Conservation (phyloP, 176 grass and related monocot genomes). For the Ensete ventricosum region DNA sequence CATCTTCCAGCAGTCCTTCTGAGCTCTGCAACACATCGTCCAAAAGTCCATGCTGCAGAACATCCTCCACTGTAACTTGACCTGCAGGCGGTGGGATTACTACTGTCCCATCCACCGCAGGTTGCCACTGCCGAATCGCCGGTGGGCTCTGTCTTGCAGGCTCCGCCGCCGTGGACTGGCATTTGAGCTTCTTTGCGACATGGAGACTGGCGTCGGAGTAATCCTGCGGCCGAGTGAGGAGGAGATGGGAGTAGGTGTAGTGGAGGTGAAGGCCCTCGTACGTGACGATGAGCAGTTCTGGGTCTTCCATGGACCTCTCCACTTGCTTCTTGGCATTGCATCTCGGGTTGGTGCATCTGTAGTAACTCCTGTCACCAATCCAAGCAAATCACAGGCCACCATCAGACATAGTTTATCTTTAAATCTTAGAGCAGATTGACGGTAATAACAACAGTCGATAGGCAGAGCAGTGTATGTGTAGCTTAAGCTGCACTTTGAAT, state of each 20-base stretch:
- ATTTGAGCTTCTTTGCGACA: conserved; percentile 5
- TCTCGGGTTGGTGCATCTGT: conserved; percentile 11
- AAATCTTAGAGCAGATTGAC: neutral
- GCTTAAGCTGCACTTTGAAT: neutral
- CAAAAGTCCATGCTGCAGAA: no score
- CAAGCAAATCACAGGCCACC: neutral
- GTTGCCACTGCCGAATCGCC: neutral
- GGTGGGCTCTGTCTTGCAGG: neutral
- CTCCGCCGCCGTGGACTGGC: neutral
- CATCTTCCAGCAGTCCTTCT: conserved; percentile 14
- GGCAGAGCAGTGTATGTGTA: neutral
- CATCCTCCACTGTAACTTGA: neutral
- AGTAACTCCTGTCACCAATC: conserved; percentile 4
- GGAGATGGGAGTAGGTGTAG: conserved; percentile 12
- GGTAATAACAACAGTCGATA: no score
- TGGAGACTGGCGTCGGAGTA: neutral
- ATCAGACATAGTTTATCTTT: neutral
- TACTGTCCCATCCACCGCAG: neutral
- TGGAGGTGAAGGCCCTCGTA: conserved; percentile 19
- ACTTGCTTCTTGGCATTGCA: conserved; percentile 22
- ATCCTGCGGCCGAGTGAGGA: neutral
- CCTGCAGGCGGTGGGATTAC: no score
- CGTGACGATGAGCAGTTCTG: conserved; percentile 8
- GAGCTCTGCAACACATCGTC: neutral
- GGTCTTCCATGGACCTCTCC: conserved; percentile 12